A percentile compares a stretch with the other conserved stretches of the same genome.
phyloP scores from a whole-genome alignment of 371 early-diverging fungal species.

The Fennellomyces sp. region DNA sequence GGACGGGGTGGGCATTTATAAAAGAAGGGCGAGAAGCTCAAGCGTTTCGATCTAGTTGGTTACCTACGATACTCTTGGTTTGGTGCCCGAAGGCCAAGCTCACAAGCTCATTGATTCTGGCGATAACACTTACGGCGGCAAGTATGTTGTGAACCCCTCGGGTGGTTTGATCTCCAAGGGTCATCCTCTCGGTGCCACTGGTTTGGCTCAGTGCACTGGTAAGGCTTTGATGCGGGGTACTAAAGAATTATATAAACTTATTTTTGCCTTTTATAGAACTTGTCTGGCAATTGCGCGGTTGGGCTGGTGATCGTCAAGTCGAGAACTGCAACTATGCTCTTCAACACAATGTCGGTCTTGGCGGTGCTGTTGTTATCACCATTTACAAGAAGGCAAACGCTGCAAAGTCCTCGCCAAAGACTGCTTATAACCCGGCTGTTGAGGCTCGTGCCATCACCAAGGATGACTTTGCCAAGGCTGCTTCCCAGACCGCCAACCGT shows the following conservation, averaged over 20 bases:
- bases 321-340: slow-evolving; percentile 68
- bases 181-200: slow-evolving; percentile 84
- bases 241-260: not conserved
- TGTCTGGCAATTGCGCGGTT: slow-evolving; percentile 71
- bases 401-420: slow-evolving; percentile 46
- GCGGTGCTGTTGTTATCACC: slow-evolving; percentile 76
- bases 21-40: not conserved
- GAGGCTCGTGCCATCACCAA: slow-evolving; percentile 66
- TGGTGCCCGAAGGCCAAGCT: slow-evolving; percentile 69
- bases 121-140: slow-evolving; percentile 66
- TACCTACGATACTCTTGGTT: slow-evolving; percentile 78
- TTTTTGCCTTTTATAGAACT: slow-evolving; percentile 32
- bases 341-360: slow-evolving; percentile 84
- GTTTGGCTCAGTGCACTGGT: slow-evolving; percentile 80
- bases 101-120: slow-evolving; percentile 61
- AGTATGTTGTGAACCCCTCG: slow-evolving; percentile 75
- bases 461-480: slow-evolving; percentile 62
- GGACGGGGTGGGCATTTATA: not conserved
- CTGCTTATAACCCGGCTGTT: slow-evolving; percentile 73
- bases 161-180: slow-evolving; percentile 86
- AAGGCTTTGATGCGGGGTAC: not conserved
- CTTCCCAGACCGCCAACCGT: slow-evolving; percentile 46
- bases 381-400: slow-evolving; percentile 65
- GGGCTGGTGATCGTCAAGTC: slow-evolving; percentile 78
- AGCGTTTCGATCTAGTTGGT: slow-evolving; percentile 42